Evolutionary conservation across 306 rosid genomes (phyloP), one percentile per base, ranked within the genome.

Genomic region (Ziziphus jujuba): DNA sequence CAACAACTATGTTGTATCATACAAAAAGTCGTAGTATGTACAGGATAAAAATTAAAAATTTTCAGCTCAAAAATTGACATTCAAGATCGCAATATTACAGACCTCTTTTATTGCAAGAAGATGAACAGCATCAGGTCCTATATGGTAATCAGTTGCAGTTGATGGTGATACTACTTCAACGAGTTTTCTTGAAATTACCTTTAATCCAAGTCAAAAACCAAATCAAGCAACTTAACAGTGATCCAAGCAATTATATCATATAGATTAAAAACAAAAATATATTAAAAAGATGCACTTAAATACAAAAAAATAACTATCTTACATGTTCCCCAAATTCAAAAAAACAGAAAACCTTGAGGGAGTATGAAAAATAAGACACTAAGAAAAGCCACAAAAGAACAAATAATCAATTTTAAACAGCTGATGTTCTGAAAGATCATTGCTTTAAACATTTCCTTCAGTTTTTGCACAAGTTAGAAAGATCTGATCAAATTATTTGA

Each of bases 41-140:
- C 14, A 24, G 35, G 14, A 15, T 19, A 23, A 15, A 48, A 10
- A 17, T 14, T 25, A 48, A 17, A 50, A 23, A 40, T 2, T 16
- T 9, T 51, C 40, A 28, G 56, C 6, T n/a, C n/a, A 35, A 47
- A 52, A 28, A 47, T 33, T 51, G 43, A 66, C 19, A n/a, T 24
- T 5, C 55, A 48, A 11, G 38, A 43, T 60, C 58, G 48, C 17
- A 7, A 58, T 17, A 17, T 59, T 31, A 61, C 75, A 21, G 70
- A 93, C 99, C 99, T 90, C 96, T 88, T 88, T 90, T 71, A 93
- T 81, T 57, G 87, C 83, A 31, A 93, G 96, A 59, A 93, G 89
- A 81, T 84, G 95, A 79, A 73, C 82, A 65, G 97, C 90, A 68
- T 90, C 96, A 66, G 97, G 96, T 38, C 97, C 97, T 76, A 86